Conservation (phyloP, 1,284 basidiomycete species). For the Pisolithus thermaeus region DNA sequence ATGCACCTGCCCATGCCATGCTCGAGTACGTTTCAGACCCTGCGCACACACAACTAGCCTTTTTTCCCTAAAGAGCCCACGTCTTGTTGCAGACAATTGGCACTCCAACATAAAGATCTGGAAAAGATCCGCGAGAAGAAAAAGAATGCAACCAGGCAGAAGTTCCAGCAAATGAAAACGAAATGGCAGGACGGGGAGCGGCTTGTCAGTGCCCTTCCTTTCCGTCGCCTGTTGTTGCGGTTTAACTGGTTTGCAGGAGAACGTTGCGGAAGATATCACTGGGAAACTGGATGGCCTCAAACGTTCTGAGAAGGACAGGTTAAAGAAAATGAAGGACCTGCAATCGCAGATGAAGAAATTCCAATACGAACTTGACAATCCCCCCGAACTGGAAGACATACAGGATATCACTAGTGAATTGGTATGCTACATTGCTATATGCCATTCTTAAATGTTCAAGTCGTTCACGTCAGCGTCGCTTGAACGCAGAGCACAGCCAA, state of each 20-base stretch:
- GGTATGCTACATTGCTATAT: constrained; percentile 30
- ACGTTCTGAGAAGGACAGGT: constrained; percentile 52
- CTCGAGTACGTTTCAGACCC: constrained; percentile 41
- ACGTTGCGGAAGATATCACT: constrained; percentile 47
- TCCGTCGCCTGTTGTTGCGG: background rate
- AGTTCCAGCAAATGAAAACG: constrained; percentile 43
- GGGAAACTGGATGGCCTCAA: constrained; percentile 50
- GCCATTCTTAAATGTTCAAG: background rate
- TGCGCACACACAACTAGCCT: background rate
- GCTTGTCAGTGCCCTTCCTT: constrained; percentile 33
- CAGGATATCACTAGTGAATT: constrained; percentile 38
- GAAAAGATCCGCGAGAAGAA: constrained; percentile 48
- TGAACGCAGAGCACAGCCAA: constrained; percentile 24
- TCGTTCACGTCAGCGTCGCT: constrained; percentile 24
- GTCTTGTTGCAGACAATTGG: constrained; percentile 36
- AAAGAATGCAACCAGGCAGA: constrained; percentile 49
- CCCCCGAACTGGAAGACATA: constrained; percentile 42
- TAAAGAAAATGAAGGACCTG: constrained; percentile 43
- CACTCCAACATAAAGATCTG: constrained; percentile 39
- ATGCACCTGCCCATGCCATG: constrained; percentile 58
- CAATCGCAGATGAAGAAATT: constrained; percentile 38
- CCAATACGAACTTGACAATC: constrained; percentile 43
- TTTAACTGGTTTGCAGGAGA: constrained; percentile 36
- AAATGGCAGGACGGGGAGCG: constrained; percentile 46
- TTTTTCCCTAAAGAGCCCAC: too few species aligned